phyloP scores from a whole-genome alignment of 768 basidiomycete genomes.

The Termitomyces sp. region DNA sequence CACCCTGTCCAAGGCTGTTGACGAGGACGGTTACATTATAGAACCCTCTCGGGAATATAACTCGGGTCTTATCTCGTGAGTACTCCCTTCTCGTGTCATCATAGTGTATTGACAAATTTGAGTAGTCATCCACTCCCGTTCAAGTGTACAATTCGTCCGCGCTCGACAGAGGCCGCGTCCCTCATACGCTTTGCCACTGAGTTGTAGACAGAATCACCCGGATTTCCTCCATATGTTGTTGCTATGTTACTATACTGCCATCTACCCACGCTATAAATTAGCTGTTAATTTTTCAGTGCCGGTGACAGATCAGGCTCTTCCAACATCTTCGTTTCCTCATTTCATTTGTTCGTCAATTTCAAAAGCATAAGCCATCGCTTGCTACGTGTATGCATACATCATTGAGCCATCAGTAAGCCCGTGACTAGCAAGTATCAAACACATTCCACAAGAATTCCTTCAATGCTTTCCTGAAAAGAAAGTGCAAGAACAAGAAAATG shows the following conservation, averaged over 20 bases:
- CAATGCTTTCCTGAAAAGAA: neutral
- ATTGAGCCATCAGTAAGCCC: neutral
- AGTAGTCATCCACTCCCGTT: neutral
- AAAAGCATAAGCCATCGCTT: neutral
- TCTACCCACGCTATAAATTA: too few relatives aligned
- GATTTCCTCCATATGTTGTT: neutral
- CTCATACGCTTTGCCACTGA: neutral
- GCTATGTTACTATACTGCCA: too few relatives aligned
- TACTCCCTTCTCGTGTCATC: neutral
- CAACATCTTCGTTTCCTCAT: neutral
- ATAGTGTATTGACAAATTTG: neutral
- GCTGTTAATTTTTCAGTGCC: neutral
- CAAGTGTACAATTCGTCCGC: neutral
- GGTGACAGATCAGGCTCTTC: neutral
- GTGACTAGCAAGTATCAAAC: neutral
- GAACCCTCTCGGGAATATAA: slow-evolving; percentile 9
- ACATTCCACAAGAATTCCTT: neutral
- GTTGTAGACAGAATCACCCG: neutral
- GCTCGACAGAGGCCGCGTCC: neutral
- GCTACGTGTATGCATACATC: neutral
- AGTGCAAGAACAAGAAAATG: neutral
- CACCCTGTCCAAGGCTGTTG: slow-evolving; percentile 17
- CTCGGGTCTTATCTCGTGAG: neutral
- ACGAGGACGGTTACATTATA: slow-evolving; percentile 12
- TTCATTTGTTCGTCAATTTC: neutral